These are phyloP conservation scores for Colletotrichum ledebouriae DNA, from an alignment of 2,329 filamentous ascomycete genomes.

Conservation along the genomic window DNA sequence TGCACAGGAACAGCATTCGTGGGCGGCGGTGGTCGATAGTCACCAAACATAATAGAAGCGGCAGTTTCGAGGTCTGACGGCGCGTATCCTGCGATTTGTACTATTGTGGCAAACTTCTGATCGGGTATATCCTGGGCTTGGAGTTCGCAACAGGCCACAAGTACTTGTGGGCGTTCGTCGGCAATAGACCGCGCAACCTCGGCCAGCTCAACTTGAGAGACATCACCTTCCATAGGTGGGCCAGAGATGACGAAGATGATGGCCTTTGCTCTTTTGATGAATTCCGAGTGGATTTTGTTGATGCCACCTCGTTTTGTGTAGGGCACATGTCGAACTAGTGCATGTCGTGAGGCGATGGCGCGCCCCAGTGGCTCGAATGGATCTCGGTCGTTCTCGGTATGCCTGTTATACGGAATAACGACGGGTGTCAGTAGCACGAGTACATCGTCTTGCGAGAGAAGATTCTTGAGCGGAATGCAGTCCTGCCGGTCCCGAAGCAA, in stretches of 20 bases:
- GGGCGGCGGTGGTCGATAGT: conserved; percentile 41
- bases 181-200: conserved; percentile 59
- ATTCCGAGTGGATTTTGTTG: conserved; percentile 72
- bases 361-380: conserved; percentile 80
- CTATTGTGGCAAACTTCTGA: conserved; percentile 63
- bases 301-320: conserved; percentile 76
- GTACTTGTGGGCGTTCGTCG: conserved; percentile 63
- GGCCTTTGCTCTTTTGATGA: conserved; percentile 70
- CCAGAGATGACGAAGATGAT: conserved; percentile 73
- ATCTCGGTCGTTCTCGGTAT: conserved; percentile 64
- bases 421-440: conserved; percentile 74
- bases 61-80: conserved; percentile 62
- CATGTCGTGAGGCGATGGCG: conserved; percentile 70
- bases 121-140: conserved; percentile 55
- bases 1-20: conserved; percentile 27
- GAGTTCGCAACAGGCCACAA: conserved; percentile 65
- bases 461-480: conserved; percentile 62
- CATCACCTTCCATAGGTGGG: conserved; percentile 59
- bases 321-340: conserved; percentile 77
- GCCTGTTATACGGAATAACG: conserved; percentile 60
- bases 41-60: conserved; percentile 65
- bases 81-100: conserved; percentile 64
- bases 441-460: conserved; percentile 63
- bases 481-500: conserved; percentile 59
- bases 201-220: conserved; percentile 66